phyloP scores from a whole-genome alignment of 2,329 filamentous ascomycete species.

The Cladosporium sp. region DNA sequence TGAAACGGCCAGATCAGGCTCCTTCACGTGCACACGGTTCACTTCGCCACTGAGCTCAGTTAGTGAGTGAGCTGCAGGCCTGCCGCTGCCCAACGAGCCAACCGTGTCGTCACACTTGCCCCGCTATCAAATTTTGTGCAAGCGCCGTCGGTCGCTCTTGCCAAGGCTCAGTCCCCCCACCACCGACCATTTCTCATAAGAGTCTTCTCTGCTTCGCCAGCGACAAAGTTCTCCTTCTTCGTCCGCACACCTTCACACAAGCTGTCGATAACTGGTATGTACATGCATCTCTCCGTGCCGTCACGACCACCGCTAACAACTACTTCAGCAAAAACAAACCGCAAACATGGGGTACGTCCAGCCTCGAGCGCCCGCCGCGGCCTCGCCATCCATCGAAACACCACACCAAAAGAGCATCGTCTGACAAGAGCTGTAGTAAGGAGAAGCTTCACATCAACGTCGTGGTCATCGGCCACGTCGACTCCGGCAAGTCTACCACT shows the following conservation, averaged over 20 bases:
- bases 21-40: slow-evolving; percentile 16
- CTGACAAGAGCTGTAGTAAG: slow-evolving; percentile 65
- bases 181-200: slow-evolving; percentile 18
- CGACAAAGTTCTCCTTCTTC: slow-evolving; percentile 16
- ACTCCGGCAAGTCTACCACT: slow-evolving; percentile 98
- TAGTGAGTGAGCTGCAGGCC: slow-evolving; percentile 5
- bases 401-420: slow-evolving; percentile 22
- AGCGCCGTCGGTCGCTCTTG: slow-evolving; percentile 20
- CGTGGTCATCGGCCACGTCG: slow-evolving; percentile 99
- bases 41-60: slow-evolving; percentile 11
- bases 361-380: slow-evolving; percentile 23
- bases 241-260: slow-evolving; percentile 30
- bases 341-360: slow-evolving; percentile 62
- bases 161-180: not conserved
- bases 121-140: slow-evolving; percentile 19
- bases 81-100: slow-evolving; percentile 8
- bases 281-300: slow-evolving; percentile 6
- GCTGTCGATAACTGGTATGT: slow-evolving; percentile 28
- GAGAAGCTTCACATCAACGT: slow-evolving; percentile 93
- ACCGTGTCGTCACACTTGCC: slow-evolving; percentile 11
- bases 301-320: slow-evolving; percentile 11
- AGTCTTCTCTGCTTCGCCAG: slow-evolving; percentile 23
- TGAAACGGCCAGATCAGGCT: slow-evolving; percentile 6
- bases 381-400: slow-evolving; percentile 4
- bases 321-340: slow-evolving; percentile 33